These are phyloP conservation scores for Chrysosporium queenslandicum DNA, from an alignment of 2,329 filamentous ascomycete genomes.

Conservation along the genomic window DNA sequence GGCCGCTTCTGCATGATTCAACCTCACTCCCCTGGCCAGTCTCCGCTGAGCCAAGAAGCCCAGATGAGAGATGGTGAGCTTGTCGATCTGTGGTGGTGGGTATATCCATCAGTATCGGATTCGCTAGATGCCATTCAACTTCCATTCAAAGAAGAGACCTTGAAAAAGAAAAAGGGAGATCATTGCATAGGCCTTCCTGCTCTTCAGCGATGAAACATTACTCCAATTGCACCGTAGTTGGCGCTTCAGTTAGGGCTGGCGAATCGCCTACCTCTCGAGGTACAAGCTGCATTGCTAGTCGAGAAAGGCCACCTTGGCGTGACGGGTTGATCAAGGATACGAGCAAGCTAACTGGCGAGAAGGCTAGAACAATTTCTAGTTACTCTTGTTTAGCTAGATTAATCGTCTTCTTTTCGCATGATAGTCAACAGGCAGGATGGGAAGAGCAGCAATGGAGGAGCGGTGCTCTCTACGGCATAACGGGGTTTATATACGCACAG, in stretches of 20 bases:
- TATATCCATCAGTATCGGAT: constrained; percentile 2
- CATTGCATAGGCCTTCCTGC: too few relatives aligned
- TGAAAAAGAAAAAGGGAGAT: too few relatives aligned
- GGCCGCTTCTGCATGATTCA: constrained; percentile 84
- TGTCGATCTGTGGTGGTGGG: constrained; percentile 61
- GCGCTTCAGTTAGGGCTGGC: not conserved
- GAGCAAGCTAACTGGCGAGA: too few relatives aligned
- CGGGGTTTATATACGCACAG: too few relatives aligned
- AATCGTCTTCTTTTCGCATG: too few relatives aligned
- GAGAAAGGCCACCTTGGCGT: constrained; percentile 1
- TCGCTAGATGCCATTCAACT: not conserved
- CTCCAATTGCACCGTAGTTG: too few relatives aligned
- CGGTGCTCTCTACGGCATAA: too few relatives aligned
- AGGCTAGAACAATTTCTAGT: too few relatives aligned
- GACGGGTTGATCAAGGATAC: not conserved
- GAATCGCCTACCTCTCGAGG: constrained; percentile 11
- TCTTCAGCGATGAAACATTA: too few relatives aligned
- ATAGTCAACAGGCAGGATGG: too few relatives aligned
- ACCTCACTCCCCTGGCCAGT: constrained; percentile 72
- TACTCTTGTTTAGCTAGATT: too few relatives aligned
- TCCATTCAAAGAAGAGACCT: not conserved
- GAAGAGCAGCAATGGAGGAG: too few relatives aligned
- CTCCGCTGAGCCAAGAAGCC: constrained; percentile 79
- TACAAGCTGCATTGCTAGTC: constrained; percentile 11
- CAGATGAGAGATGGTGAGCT: constrained; percentile 84